Conservation (phyloP, 805 yeast genomes). For the Sungouiozyma ichnusensis region DNA sequence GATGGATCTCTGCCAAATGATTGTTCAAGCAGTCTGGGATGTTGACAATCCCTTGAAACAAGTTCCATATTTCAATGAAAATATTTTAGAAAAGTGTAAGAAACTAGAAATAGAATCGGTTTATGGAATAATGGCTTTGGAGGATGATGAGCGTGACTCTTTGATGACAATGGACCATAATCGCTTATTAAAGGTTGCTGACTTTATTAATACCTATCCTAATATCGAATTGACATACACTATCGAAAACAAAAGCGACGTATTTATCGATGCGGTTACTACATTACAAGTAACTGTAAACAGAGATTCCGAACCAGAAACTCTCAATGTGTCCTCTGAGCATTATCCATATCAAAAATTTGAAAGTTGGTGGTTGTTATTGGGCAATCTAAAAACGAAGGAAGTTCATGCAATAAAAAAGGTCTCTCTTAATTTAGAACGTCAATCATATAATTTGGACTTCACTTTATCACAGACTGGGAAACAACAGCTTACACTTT, state of each 20-base stretch:
- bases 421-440: constrained; percentile 41
- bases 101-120: constrained; percentile 54
- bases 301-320: constrained; percentile 73
- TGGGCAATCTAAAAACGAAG: constrained; percentile 54
- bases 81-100: constrained; percentile 43
- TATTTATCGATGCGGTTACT: constrained; percentile 40
- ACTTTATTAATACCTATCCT: constrained; percentile 84
- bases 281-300: constrained; percentile 39
- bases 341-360: constrained; percentile 47
- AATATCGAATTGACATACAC: constrained; percentile 61
- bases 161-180: constrained; percentile 45
- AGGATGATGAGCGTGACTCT: constrained; percentile 60
- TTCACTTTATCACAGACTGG: constrained; percentile 56
- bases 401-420: constrained; percentile 68
- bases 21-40: constrained; percentile 80
- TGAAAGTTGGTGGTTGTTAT: constrained; percentile 73
- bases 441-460: constrained; percentile 42
- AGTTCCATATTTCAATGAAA: constrained; percentile 52
- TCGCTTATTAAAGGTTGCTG: constrained; percentile 58
- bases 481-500: constrained; percentile 48
- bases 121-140: constrained; percentile 64
- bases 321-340: constrained; percentile 48
- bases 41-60: constrained; percentile 70
- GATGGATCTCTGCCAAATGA: constrained; percentile 84
- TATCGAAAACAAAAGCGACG: constrained; percentile 32